Evolutionary conservation across 768 basidiomycete species (phyloP).

Genomic region (Ephemerocybe angulata): DNA sequence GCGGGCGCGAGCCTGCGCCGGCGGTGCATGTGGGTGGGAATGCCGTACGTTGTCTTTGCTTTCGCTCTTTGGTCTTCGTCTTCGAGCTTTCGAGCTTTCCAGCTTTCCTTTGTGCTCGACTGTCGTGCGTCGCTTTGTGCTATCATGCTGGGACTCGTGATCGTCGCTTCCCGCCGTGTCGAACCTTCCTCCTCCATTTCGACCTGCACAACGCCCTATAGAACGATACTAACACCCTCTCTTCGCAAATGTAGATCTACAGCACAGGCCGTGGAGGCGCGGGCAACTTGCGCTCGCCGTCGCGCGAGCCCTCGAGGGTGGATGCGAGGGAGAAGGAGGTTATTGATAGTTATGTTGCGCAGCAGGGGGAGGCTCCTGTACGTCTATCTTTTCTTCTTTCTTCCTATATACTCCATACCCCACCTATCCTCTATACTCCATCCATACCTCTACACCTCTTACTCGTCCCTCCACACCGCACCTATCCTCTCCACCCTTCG

Average conservation of each 20-base stretch:
- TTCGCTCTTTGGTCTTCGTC: too few species aligned
- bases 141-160: not conserved
- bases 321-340: constrained; percentile 37
- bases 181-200: too few species aligned
- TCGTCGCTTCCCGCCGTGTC: too few species aligned
- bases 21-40: constrained; percentile 28
- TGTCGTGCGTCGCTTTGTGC: not conserved
- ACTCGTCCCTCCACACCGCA: not conserved
- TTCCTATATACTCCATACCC: not conserved
- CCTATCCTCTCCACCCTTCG: not conserved
- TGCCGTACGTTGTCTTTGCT: not conserved
- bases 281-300: constrained; percentile 82
- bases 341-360: constrained; percentile 31
- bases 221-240: too few species aligned
- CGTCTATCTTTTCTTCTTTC: constrained; percentile 16
- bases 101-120: too few species aligned
- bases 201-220: too few species aligned
- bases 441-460: not conserved
- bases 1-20: constrained; percentile 56
- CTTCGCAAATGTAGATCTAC: constrained; percentile 29
- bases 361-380: constrained; percentile 32
- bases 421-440: not conserved
- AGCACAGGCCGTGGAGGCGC: constrained; percentile 77
- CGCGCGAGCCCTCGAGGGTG: constrained; percentile 41
- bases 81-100: too few species aligned